Percentiles rank a stretch among this genome's conserved stretches.
Conservation (phyloP, 441 rosid genomes). For the Rhodomyrtus psidioides region DNA sequence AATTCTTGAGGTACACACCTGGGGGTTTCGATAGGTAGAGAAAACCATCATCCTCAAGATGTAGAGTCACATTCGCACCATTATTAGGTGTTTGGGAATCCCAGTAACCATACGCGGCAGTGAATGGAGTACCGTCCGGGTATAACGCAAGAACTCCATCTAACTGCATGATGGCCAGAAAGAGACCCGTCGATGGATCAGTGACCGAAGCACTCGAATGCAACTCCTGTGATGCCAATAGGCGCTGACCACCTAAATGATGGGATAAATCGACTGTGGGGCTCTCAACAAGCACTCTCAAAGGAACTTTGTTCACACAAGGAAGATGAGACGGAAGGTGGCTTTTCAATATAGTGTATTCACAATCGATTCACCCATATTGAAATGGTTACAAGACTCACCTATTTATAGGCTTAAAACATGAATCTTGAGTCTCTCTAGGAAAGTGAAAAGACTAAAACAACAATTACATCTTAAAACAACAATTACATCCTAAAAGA, state of each 20-base stretch:
- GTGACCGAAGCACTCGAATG: conserved; percentile 3
- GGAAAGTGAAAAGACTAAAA: no score
- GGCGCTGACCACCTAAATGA: conserved; percentile 11
- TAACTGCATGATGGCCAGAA: conserved; percentile 1
- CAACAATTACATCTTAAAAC: no score
- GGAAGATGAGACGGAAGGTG: no score
- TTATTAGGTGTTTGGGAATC: not conserved
- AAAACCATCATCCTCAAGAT: conserved; percentile 14
- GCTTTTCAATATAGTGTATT: no score
- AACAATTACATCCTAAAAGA: no score
- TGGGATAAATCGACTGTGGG: no score
- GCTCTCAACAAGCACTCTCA: no score
- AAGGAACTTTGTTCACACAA: no score
- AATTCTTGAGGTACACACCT: conserved; percentile 1
- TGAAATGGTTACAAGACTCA: no score
- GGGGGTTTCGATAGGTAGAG: conserved; percentile 16
- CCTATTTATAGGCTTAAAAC: no score
- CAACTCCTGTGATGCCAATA: not conserved
- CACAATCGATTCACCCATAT: no score
- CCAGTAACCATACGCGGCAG: conserved; percentile 4
- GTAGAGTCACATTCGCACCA: conserved; percentile 14
- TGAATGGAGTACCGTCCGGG: not conserved
- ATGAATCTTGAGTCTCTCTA: no score
- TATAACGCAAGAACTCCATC: conserved; percentile 26
- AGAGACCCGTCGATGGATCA: conserved; percentile 6